Base-by-base conservation (phyloP, 148 eudicot genomes). In the Cornus controversa region DNA sequence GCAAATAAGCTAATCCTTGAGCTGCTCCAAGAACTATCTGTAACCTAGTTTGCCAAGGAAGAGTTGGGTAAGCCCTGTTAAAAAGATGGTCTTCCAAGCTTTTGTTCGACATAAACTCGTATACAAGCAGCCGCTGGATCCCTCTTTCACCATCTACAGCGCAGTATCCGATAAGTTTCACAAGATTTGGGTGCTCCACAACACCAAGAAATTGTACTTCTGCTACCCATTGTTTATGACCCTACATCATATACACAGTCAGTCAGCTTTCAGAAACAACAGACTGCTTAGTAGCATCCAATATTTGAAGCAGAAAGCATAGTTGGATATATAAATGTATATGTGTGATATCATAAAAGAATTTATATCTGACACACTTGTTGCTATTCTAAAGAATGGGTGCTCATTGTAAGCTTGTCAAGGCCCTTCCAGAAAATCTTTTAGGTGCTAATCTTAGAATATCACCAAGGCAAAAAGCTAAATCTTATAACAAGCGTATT, bases 61-160 rank as follows among this genome's bases (percentile, higher is more conserved):
- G 89, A 29, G 80, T 8, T 34, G 87, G 85, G 60, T 77, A 81
- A 54, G 87, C 83, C 78, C 67, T 86, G 67, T 65, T 92, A 66
- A 94, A 94, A 63, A 92, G 93, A 85, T 94, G 98, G 78, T 94
- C 94, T 83, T 94, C 98, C 81, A 94, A 82, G 77, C 98, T 94
- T 82, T 83, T 81, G 70, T 94, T 92, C 0, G 90, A 81, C 96
- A 94, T 90, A 68, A 82, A 94, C 79, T 94, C 98, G 31, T 94
- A 94, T 14, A 92, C 98, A 13, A 94, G 93, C 47, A 94, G 83
- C 76, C 97, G 72, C 67, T 94, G 98, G 58, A 89, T 92, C 42
- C 93, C 95, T 82, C 94, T 77, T 78, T 90, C 94, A 27, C 91
- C 98, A 77, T 94, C 98, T 13, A 84, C 82, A 54, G 90, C 94